Evolutionary conservation across 2,329 filamentous ascomycete genomes (phyloP), one percentile per base, ranked within the genome.

Genomic region (Talaromyces sp.): DNA sequence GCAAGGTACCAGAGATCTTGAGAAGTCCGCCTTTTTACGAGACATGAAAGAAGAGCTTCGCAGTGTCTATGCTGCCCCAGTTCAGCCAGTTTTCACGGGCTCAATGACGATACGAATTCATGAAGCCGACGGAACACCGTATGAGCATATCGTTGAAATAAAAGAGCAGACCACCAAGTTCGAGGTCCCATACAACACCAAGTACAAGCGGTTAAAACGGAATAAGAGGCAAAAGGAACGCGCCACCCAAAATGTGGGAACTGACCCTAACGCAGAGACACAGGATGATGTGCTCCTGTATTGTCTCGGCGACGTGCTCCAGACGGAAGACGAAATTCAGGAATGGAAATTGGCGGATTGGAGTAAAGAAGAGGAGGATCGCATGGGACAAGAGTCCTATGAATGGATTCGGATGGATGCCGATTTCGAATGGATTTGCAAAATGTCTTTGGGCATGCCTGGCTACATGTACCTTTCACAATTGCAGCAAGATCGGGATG

Each of bases 351-450:
- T 99, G 6, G 85, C 86, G 6, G 93, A 98, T 65, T 99, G 93
- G 93, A 88, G 90, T 54, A 85, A 89, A 62, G 91, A 96, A 59
- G 91, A 93, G 17, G 93, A 98, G 74, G 84, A 89, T 38, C 87
- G 87, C 69, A 98, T 99, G 93, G 91, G 95, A 60, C 87, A 92
- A 65, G 95, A 99, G 72, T 96, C 91, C 0, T 99, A 97, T 70
- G 95, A 99, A 73, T 99, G 96, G 95, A 96, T 99, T 67, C 89
- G 95, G 21, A 90, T 98, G 77, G 95, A 99, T 74, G 93, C 93
- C 17, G 96, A 99, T 75, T 98, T 98, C 67, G 95, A 99, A 73
- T 99, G 95, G 95, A 88, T 97, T 61, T 95, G 90, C 75, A 88
- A 88, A 66, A 90, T 96, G 75, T 87, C 89, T 63, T 78, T 89